A percentile compares a stretch with the other conserved stretches of the same genome.
Conservation (phyloP, 441 rosid species). For the Corymbia calophylla region DNA sequence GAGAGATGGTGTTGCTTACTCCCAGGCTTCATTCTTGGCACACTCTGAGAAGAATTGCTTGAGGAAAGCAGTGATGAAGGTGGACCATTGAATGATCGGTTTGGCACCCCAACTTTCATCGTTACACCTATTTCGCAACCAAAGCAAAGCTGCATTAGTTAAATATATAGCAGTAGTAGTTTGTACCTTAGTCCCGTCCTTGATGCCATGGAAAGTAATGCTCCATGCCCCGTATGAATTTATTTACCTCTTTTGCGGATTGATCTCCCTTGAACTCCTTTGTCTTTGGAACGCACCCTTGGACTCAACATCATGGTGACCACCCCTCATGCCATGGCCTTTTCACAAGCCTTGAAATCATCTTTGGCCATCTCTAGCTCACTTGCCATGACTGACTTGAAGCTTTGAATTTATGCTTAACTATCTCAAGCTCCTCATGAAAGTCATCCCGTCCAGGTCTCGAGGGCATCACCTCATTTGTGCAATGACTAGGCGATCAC, state of each 20-base stretch:
- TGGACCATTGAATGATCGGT: not conserved
- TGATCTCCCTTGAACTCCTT: not conserved
- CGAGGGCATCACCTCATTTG: not conserved
- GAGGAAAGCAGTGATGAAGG: not conserved
- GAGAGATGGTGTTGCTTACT: not conserved
- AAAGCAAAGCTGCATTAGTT: not conserved
- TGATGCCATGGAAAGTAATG: not conserved
- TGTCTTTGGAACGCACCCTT: not conserved
- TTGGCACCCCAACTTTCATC: not conserved
- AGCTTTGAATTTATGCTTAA: not conserved
- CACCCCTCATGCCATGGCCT: not conserved
- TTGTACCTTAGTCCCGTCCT: not conserved
- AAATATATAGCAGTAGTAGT: not conserved
- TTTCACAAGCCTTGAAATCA: not conserved
- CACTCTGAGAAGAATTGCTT: not conserved
- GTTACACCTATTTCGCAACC: not conserved
- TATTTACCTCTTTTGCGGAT: not conserved
- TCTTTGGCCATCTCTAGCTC: not conserved
- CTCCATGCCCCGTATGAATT: not conserved
- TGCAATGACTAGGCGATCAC: not conserved
- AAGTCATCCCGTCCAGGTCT: not conserved
- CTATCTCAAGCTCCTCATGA: not conserved
- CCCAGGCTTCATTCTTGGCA: not conserved
- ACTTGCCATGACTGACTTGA: not conserved
- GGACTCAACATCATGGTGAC: not conserved